Base-by-base conservation (phyloP, 2,329 filamentous ascomycete species). In the Paecilomyces formosus region DNA sequence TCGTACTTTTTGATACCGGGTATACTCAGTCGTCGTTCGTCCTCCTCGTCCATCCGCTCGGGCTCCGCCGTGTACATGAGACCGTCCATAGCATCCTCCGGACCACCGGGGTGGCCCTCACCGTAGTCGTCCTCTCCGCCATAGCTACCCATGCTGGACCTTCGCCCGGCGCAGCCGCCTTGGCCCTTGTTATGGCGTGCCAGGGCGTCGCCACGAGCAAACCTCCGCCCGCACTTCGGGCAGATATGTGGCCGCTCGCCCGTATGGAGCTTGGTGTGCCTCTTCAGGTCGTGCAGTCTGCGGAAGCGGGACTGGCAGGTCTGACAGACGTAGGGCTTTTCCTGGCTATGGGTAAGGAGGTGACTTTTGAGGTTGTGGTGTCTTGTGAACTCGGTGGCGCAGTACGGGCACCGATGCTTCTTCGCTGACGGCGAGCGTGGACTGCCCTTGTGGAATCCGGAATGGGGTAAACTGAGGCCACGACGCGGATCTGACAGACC, bases 351-450 rank as follows among this genome's bases (percentile, higher is more conserved):
- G 0, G 94, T 97, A 71, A 99, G 84, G 58, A 99, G 83, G 77
- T 99, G 94, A 66, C 92, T 97, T 78, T 97, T 99, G 28, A 97
- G 83, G 69, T 99, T 97, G 72, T 97, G 94, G 71, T 97, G 94
- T 52, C 94, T 86, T 28, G 94, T 99, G 66, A 99, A 99, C 69
- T 96, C 94, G 4, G 94, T 97, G 45, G 91, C 86, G 80, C 94
- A 99, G 73, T 96, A 96, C 0, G 91, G 93, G 70, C 94, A 99
- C 74, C 94, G 96, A 78, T 99, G 93, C 69, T 94, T 93, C 78
- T 96, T 97, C 56, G 84, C 82, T 26, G 87, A 87, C 0, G 89
- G 87, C 5, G 91, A 90, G 66, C 85, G 84, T 54, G 86, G 85
- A 57, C 79, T 80, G 62, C 77, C 78, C 68, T 82, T 79, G 56